Conservation (phyloP, 345 rosid genomes). For the Acer saccharum region DNA sequence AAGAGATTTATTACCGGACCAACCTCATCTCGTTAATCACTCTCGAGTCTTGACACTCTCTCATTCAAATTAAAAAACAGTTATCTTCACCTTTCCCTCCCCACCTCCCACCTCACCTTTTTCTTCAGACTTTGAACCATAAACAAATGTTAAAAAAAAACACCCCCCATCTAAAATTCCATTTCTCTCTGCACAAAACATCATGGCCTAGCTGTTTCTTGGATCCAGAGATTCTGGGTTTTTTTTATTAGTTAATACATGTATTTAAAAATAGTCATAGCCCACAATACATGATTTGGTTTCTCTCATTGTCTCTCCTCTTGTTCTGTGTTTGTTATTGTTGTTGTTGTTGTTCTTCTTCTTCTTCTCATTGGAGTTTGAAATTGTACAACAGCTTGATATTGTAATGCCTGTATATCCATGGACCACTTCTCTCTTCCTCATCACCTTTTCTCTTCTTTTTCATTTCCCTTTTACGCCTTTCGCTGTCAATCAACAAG, state of each 20-base stretch:
- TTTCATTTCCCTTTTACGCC: constrained; percentile 21
- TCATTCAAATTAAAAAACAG: constrained; percentile 37
- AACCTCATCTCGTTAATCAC: too few species aligned
- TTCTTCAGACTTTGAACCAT: constrained; percentile 11
- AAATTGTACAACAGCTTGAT: constrained; percentile 40
- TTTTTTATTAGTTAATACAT: constrained; percentile 31
- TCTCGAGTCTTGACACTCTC: background rate
- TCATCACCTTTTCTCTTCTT: constrained; percentile 12
- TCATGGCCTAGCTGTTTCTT: constrained; percentile 81
- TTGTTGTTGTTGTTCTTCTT: background rate
- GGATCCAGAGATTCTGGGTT: constrained; percentile 81
- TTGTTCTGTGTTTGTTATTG: background rate
- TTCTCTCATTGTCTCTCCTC: constrained; percentile 30
- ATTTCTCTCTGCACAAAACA: constrained; percentile 47
- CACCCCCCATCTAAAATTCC: constrained; percentile 40
- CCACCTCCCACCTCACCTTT: constrained; percentile 13
- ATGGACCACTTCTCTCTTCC: constrained; percentile 40
- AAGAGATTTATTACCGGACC: too few species aligned
- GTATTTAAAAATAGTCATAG: constrained; percentile 20
- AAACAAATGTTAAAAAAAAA: constrained; percentile 25
- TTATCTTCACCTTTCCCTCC: constrained; percentile 15
- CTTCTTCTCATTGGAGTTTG: constrained; percentile 45
- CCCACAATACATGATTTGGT: constrained; percentile 57
- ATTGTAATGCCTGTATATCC: constrained; percentile 67
- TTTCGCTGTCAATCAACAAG: constrained; percentile 53